These are phyloP conservation scores for Ilyonectria sp. DNA, from an alignment of 2,329 filamentous ascomycete species.

Conservation along the genomic window DNA sequence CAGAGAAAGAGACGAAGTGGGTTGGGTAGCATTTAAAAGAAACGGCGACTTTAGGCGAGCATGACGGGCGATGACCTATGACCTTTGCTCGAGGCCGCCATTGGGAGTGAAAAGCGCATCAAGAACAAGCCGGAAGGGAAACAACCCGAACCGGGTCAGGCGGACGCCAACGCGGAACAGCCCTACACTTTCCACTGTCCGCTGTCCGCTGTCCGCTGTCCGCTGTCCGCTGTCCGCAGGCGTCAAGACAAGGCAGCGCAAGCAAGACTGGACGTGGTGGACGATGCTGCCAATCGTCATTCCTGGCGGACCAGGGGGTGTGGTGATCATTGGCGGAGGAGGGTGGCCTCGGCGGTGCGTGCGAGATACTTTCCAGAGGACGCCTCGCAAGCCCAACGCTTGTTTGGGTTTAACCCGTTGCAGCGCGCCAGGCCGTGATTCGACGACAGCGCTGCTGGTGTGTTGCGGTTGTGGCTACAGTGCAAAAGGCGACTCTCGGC, in stretches of 20 bases:
- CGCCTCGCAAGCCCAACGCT: neutral
- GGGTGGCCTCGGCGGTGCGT: slow-evolving; percentile 12
- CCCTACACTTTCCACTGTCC: slow-evolving; percentile 1
- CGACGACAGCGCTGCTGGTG: slow-evolving; percentile 14
- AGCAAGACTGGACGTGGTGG: slow-evolving; percentile 23
- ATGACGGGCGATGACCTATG: slow-evolving; percentile 36
- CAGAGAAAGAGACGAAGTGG: slow-evolving; percentile 21
- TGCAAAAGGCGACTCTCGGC: neutral
- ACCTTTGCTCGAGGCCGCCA: neutral
- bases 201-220: neutral
- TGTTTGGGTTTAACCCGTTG: neutral
- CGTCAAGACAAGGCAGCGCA: slow-evolving; percentile 22
- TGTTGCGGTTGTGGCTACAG: neutral
- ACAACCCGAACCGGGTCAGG: neutral
- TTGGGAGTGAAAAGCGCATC: slow-evolving; percentile 4
- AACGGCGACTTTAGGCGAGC: slow-evolving; percentile 19
- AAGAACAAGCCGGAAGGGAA: slow-evolving; percentile 2
- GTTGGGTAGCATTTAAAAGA: slow-evolving; percentile 39
- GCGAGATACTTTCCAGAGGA: neutral
- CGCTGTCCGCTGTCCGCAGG: neutral
- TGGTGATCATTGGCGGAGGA: neutral
- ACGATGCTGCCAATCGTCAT: slow-evolving; percentile 15
- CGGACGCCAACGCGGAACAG: neutral
- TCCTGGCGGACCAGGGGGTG: slow-evolving; percentile 1
- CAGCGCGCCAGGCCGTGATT: slow-evolving; percentile 11